Base-by-base conservation (phyloP, 352 stramenopile genomes). In the Globisporangium megalacanthum region DNA sequence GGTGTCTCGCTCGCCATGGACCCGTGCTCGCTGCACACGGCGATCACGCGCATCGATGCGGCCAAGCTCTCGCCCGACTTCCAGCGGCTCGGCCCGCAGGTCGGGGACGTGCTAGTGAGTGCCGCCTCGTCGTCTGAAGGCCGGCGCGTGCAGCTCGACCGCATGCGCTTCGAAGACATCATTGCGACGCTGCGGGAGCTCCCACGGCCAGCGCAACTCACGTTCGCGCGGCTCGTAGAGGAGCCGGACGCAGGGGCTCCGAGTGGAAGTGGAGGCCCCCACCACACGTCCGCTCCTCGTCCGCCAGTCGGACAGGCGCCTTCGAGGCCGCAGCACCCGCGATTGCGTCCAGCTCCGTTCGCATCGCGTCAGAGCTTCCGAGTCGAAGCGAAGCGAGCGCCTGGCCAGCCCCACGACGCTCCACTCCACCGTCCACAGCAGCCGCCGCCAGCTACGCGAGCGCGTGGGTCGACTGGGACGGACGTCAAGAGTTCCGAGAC, bases 1-100 rank as follows among this genome's bases (percentile, higher is more conserved):
- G 83, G 83, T 39, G 71, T 93, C 39, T 90, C 83, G 17, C 65
- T 93, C 17, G 79, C 79, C 4, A 90, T 90, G 78, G 80, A 93
- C 51, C 83, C 83, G 56, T 88, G 77, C 50, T 73, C 80, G 20
- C 56, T 93, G 14, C 76, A 90, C 63, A 79, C 80, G 7, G 72
- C 72, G 47, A 83, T 93, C 64, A 89, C 79, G 44, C 64, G 57
- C 1, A 75, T 92, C 52, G 77, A 92, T 52, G 39, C 68, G 11
- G 68, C 66, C 19, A 83, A 83, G 49, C 85, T 92, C 51, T 74
- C 83, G 2, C 61, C 74, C 1, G 73, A 72, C 17, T 81, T 90
- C 50, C 56, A 83, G 53, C 62, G 60, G 9, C 65, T 84, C 15
- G 69, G 76, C 20, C 80, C 83, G 3, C 53, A 69, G 17, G 67